phyloP scores from a whole-genome alignment of 73 alveolate genomes.

The Breviolum minutum region DNA sequence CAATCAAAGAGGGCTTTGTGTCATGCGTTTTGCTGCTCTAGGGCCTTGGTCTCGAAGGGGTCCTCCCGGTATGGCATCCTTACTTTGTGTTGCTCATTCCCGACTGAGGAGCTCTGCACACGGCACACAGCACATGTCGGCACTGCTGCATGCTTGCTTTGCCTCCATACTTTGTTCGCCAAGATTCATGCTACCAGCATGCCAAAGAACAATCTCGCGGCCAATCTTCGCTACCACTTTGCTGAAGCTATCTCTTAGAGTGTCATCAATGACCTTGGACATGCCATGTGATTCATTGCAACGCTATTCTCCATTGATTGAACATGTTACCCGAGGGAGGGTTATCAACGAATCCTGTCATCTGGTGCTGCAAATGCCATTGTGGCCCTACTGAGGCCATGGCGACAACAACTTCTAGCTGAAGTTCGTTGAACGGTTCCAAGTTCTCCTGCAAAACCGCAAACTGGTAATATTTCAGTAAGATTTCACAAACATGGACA shows the following conservation, averaged over 20 bases:
- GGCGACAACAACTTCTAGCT: neutral
- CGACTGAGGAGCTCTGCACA: neutral
- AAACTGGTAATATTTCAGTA: no score
- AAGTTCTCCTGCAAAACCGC: neutral
- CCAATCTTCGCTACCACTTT: slow-evolving; percentile 57
- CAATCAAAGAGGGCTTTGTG: no score
- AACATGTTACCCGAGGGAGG: no score
- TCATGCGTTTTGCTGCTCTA: no score
- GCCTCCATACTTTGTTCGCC: neutral
- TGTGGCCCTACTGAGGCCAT: neutral
- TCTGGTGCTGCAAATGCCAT: neutral
- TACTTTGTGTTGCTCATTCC: neutral
- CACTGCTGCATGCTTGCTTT: neutral
- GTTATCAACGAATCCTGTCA: no score
- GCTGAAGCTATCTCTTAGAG: slow-evolving; percentile 7
- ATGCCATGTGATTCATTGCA: neutral
- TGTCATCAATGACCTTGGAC: slow-evolving; percentile 29
- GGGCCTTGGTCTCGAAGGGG: slow-evolving; percentile 72
- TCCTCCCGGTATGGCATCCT: slow-evolving; percentile 87
- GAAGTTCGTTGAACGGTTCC: slow-evolving; percentile 10
- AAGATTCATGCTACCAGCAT: slow-evolving; percentile 33
- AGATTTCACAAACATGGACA: no score
- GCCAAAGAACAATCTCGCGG: slow-evolving; percentile 31
- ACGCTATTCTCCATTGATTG: no score
- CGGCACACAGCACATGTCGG: neutral